Evolutionary conservation across 2,329 filamentous ascomycete species (phyloP).

Genomic region (Phialophora tarda): DNA sequence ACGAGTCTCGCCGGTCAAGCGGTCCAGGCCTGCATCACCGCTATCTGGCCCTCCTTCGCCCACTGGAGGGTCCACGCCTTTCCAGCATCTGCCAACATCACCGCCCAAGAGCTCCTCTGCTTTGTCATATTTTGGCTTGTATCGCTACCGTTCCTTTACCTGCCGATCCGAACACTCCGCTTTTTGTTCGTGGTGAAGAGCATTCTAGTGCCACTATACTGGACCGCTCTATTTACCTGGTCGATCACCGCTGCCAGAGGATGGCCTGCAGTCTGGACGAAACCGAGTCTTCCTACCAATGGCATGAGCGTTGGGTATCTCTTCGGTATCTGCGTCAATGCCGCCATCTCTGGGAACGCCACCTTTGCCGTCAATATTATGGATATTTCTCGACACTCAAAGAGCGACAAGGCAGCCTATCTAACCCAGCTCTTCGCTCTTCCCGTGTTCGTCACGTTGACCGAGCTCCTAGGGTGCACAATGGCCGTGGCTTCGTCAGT

Average conservation of each 20-base stretch:
- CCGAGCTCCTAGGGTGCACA: slow-evolving; percentile 61
- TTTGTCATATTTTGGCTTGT: slow-evolving; percentile 64
- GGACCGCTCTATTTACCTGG: slow-evolving; percentile 25
- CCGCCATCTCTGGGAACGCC: slow-evolving; percentile 27
- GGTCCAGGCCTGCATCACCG: slow-evolving; percentile 44
- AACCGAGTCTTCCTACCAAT: slow-evolving; percentile 16
- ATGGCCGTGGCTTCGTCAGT: slow-evolving; percentile 57
- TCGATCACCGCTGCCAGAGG: slow-evolving; percentile 25
- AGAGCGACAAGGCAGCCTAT: slow-evolving; percentile 44
- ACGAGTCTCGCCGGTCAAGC: slow-evolving; percentile 23
- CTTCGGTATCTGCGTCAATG: slow-evolving; percentile 27
- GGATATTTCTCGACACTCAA: slow-evolving; percentile 57
- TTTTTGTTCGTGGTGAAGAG: slow-evolving; percentile 39
- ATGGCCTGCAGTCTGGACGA: slow-evolving; percentile 22
- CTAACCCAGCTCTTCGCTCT: slow-evolving; percentile 52
- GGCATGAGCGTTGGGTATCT: slow-evolving; percentile 19
- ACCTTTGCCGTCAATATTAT: slow-evolving; percentile 57
- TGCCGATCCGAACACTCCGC: slow-evolving; percentile 43
- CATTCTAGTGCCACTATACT: slow-evolving; percentile 39
- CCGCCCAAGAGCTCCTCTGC: slow-evolving; percentile 60
- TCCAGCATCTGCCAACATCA: slow-evolving; percentile 58
- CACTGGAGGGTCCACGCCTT: slow-evolving; percentile 59
- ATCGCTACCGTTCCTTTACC: slow-evolving; percentile 49
- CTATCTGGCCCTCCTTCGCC: slow-evolving; percentile 53
- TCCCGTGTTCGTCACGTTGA: slow-evolving; percentile 56